Evolutionary conservation across 2,329 filamentous ascomycete species (phyloP), one percentile per base, ranked within the genome.

Genomic region (Lecanicillium sp.): DNA sequence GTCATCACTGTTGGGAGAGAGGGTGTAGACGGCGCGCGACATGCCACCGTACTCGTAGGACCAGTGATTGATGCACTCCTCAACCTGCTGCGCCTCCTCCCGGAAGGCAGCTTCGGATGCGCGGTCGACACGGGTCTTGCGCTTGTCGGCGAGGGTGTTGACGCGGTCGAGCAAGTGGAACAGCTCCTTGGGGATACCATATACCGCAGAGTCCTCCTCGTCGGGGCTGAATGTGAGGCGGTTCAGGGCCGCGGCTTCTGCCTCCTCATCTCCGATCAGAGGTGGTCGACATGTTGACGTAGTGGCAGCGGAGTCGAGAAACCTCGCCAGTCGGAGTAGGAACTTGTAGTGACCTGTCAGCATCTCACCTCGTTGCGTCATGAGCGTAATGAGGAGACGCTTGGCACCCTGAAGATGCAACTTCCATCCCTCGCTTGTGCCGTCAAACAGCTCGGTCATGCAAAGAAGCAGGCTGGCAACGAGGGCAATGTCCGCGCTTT

Each of bases 381-480:
- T 60, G 8, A 65, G 52, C 0, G 66, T 61, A 3, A 61, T 56
- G 7, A 70, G 53, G 4, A 70, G 58, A 2, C 64, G 57, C 49
- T 68, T 66, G n/a, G 67, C 68, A 4, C 66, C 68, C 44, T 67
- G 64, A 15, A 71, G 59, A 48, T 71, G 68, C 45, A 68, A 61
- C 55, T 69, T 67, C 68, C 68, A 71, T 2, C 65, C 63, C 27
- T 63, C 58, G 14, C 66, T 69, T 2, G 66, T 64, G 32, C 68
- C 67, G 46, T 71, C 68, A 19, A 69, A 70, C 8, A 70, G 53
- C 48, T 70, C 68, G 4, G 68, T 68, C 58, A 71, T 64, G 48
- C 67, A 70, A 0, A 71, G 60, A 9, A 71, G 46, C 12, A 71
- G 58, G n/a, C 67, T 64, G 14, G 65, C 62, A 3, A 64, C 62